Conservation (phyloP, 345 rosid species). For the Citrus mangshanensis region DNA sequence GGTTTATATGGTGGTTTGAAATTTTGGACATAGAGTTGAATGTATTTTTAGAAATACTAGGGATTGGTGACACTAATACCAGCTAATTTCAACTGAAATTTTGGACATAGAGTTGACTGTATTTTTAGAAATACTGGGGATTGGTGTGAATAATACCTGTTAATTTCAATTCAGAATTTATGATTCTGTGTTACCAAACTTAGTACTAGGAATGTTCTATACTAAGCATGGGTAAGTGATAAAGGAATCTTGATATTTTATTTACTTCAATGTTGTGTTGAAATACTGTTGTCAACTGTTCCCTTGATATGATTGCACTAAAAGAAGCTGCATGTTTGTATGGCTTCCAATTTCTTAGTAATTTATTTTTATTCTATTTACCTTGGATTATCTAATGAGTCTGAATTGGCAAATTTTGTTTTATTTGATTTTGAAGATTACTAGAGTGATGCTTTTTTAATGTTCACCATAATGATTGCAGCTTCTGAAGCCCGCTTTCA, state of each 20-base stretch:
- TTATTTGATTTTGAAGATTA: background rate
- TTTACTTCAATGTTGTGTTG: background rate
- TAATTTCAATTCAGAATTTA: background rate
- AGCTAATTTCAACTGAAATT: background rate
- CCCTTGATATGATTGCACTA: background rate
- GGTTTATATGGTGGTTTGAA: background rate
- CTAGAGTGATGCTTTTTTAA: constrained; percentile 1
- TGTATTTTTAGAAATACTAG: background rate
- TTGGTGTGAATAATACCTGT: too few relatives aligned
- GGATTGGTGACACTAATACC: too few relatives aligned
- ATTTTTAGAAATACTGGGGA: background rate
- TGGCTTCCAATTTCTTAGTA: background rate
- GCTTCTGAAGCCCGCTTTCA: constrained; percentile 96
- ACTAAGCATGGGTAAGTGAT: background rate
- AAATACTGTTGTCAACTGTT: background rate
- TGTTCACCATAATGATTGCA: constrained; percentile 33
- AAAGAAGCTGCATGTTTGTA: background rate
- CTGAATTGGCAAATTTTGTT: background rate
- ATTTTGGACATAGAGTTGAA: background rate
- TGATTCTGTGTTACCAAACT: background rate
- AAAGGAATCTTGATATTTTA: background rate
- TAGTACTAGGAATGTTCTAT: background rate
- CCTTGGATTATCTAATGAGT: too few relatives aligned
- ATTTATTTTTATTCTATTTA: background rate
- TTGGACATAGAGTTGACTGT: background rate